phyloP scores from a whole-genome alignment of 1,139 yeast species.

The Lizanozyma gosingica region DNA sequence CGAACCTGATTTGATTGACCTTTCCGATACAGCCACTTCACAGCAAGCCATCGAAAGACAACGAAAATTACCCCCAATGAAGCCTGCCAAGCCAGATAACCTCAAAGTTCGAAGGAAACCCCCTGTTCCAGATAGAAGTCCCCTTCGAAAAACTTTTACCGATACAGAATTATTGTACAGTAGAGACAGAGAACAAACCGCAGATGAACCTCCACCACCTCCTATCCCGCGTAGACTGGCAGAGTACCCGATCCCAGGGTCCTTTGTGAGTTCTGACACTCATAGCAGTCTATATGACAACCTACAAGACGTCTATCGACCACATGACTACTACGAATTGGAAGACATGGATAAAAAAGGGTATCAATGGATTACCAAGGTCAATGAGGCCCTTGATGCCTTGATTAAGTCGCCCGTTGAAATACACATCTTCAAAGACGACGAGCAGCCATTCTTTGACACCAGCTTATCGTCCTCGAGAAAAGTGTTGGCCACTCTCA shows the following conservation, averaged over 20 bases:
- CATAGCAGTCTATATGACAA: constrained; percentile 9
- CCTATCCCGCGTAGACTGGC: no score
- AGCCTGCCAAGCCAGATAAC: constrained; percentile 12
- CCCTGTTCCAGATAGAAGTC: constrained; percentile 1
- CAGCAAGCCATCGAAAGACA: constrained; percentile 3
- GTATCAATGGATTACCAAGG: constrained; percentile 40
- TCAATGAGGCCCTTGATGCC: constrained; percentile 24
- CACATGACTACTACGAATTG: constrained; percentile 23
- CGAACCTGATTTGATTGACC: constrained; percentile 23
- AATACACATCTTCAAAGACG: constrained; percentile 29
- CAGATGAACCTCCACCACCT: no score
- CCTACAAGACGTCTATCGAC: constrained; percentile 16
- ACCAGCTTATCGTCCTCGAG: constrained; percentile 4
- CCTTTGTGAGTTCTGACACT: constrained; percentile 4
- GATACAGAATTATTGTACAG: not conserved
- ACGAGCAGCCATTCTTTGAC: constrained; percentile 24
- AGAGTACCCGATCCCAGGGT: no score
- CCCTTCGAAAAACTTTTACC: not conserved
- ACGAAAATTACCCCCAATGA: constrained; percentile 8
- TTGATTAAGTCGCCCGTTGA: constrained; percentile 32
- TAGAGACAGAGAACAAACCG: not conserved
- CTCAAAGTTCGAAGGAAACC: not conserved
- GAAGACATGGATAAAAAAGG: constrained; percentile 39
- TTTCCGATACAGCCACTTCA: constrained; percentile 15
- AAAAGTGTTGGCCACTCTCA: not conserved